Conservation (phyloP, 1,284 basidiomycete species). For the Apiotrichum akiyoshidainum region DNA sequence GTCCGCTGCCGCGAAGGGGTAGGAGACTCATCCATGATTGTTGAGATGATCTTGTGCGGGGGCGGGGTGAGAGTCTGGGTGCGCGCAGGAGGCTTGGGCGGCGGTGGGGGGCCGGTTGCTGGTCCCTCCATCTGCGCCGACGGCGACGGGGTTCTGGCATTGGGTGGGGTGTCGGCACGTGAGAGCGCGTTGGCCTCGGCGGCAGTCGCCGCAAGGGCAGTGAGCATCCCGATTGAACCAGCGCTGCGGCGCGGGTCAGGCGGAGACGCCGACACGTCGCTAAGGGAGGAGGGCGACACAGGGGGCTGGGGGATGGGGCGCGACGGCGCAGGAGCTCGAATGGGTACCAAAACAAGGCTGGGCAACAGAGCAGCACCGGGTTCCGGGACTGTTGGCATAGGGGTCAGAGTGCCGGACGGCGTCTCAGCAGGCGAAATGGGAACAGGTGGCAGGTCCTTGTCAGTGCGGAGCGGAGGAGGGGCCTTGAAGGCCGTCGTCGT, state of each 20-base stretch:
- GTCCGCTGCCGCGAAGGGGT: conserved; percentile 15
- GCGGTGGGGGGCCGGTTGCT: background rate
- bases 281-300: too few relatives aligned
- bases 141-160: background rate
- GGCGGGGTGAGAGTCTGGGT: background rate
- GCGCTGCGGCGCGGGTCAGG: background rate
- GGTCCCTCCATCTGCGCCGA: too few relatives aligned
- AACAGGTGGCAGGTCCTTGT: background rate
- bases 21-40: conserved; percentile 23
- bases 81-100: background rate
- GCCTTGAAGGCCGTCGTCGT: background rate
- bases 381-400: too few relatives aligned
- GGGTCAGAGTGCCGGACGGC: background rate
- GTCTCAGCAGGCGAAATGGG: background rate
- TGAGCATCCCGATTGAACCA: background rate
- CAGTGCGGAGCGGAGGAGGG: background rate
- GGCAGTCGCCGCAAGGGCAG: background rate
- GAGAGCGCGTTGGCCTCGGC: background rate
- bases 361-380: too few relatives aligned
- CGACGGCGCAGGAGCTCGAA: background rate
- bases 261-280: too few relatives aligned
- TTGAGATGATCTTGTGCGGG: background rate
- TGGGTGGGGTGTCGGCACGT: background rate
- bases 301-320: background rate
- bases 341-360: too few relatives aligned